Evolutionary conservation across 495 filamentous ascomycete species (phyloP), one percentile per base, ranked within the genome.

Genomic region (Penicillium bialowiezense): DNA sequence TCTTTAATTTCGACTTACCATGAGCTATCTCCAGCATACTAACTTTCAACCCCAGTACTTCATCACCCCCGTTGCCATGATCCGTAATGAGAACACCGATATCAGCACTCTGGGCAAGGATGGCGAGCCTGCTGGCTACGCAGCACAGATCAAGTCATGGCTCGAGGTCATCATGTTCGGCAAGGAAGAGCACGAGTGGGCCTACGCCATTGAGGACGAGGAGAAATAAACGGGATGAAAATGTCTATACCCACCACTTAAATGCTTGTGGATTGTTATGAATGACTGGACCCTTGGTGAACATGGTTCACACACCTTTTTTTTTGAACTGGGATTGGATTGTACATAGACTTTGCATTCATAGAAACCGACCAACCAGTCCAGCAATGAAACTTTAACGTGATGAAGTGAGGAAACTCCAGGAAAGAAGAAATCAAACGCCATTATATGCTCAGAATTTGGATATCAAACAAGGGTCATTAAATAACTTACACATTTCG

Each of bases 91-190:
- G 31, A 82, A 84, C 10, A 69, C 76, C 50, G 84, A 91, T 58
- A 74, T 93, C 24, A 63, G 74, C 40, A 78, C 91, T 41, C 76
- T 85, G 31, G 81, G 84, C 68, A 74, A 62, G 17, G 77, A 81
- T 43, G 74, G 67, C 12, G 77, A 76, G 37, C 74, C 82, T 44
- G 77, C 72, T 21, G 87, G 86, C 17, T 89, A 90, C 66, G 84
- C 89, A 3, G 65, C 72, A 34, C 68, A 79, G 60, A 69, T 95
- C 65, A 95, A 92, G 77, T 69, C 66, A 2, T 93, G 88, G 88
- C 71, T 96, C 46, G 72, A 71, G 62, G 81, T 84, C 34, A 92
- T 96, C 65, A 95, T 93, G 88, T 96, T 83, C 65, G 91, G 91
- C 43, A 85, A 82, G 55, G 85, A 83, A 63, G 63, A 82, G 42